A percentile compares a stretch with the other conserved stretches of the same genome.
These are phyloP conservation scores for Alternaria metachromatica DNA, from an alignment of 2,329 filamentous ascomycete species.

Conservation along the genomic window DNA sequence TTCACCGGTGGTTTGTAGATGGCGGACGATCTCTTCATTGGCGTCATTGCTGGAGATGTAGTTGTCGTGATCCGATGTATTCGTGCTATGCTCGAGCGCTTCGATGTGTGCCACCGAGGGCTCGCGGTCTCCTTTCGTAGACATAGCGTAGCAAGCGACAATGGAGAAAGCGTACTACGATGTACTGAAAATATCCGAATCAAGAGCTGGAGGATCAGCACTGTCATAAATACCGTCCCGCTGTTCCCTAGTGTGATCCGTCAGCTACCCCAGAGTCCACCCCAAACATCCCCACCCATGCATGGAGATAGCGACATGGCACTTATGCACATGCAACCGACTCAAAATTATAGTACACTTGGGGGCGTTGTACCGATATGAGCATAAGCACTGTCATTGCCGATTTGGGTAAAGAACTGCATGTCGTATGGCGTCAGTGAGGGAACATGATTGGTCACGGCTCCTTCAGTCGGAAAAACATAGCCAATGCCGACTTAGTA, in stretches of 20 bases:
- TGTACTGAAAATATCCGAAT: neutral
- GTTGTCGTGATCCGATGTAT: conserved; percentile 14
- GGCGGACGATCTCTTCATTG: conserved; percentile 38
- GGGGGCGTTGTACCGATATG: neutral
- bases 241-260: neutral
- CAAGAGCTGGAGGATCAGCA: neutral
- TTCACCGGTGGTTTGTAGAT: conserved; percentile 38
- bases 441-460: conserved; percentile 15
- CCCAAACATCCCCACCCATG: conserved; percentile 17
- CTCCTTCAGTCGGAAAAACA: conserved; percentile 26
- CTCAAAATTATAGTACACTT: neutral
- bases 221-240: conserved; percentile 6
- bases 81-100: conserved; percentile 19
- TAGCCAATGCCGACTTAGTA: conserved; percentile 13
- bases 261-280: neutral
- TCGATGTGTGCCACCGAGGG: conserved; percentile 22
- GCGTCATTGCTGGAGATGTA: conserved; percentile 7
- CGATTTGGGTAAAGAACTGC: conserved; percentile 10
- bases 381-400: conserved; percentile 3
- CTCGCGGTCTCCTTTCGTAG: conserved; percentile 19
- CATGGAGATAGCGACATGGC: conserved; percentile 9
- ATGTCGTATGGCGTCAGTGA: conserved; percentile 8
- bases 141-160: neutral
- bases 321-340: neutral
- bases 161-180: neutral